Evolutionary conservation across 2,329 filamentous ascomycete species (phyloP), one percentile per base, ranked within the genome.

Genomic region (Furcasterigmium sp.): DNA sequence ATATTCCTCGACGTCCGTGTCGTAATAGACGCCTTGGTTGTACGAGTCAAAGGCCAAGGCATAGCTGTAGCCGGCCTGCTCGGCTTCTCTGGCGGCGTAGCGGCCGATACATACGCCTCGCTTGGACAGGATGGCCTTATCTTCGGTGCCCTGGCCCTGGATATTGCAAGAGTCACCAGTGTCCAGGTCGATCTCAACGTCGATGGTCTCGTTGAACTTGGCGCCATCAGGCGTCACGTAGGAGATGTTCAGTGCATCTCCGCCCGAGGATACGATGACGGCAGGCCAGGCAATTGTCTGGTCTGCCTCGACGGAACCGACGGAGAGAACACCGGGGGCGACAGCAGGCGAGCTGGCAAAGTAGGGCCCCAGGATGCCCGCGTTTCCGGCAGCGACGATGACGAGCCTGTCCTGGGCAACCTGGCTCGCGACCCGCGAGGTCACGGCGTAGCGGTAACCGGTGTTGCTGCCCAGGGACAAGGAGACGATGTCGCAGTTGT

Each of bases 401-500:
- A 47, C 35, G 11, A 47, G 42, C 15, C 45, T 44, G 14, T 47
- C 45, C n/a, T 47, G 42, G 7, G 45, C 45, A 6, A 47, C 35
- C 15, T 44, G 26, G 17, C 39, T 42, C 2, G 45, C 49, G 5
- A 45, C 42, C 1, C 42, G 45, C 5, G 45, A 41, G 11, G 41
- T 17, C 5, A 45, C 45, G 1, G 48, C 47, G 32, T 45, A 41
- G 9, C 25, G 35, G 30, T 48, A 53, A 17, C 51, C 50, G 4
- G 38, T 51, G 34, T 49, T 43, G 37, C 44, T 43, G 13, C 50
- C 51, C 3, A 53, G 26, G 2, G 51, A 54, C 1, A 51, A 21
- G 10, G 44, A 49, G n/a, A 55, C 44, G 17, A 54, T 49, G n/a
- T 55, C 53, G 32, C 49, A 51, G 21, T 45, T 46, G 20, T 56